Conservation (phyloP, 345 rosid species). For the Murraya koenigii region DNA sequence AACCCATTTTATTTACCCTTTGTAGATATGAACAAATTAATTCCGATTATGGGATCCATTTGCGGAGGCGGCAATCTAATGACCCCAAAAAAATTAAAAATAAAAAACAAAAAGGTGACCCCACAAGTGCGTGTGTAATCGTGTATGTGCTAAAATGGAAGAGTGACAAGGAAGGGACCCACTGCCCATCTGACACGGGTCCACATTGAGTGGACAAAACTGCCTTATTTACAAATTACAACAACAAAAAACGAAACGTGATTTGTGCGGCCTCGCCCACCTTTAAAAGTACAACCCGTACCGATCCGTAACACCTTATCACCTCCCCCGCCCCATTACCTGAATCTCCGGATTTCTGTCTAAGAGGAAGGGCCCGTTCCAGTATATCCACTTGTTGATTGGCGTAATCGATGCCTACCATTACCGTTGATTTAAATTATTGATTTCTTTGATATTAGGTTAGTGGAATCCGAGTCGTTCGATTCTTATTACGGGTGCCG, state of each 20-base stretch:
- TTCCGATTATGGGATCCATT: not conserved
- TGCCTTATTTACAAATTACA: not conserved
- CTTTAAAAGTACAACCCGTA: constrained; percentile 34
- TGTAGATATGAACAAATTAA: not conserved
- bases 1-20: not conserved
- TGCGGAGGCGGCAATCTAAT: not conserved
- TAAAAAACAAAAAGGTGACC: not conserved
- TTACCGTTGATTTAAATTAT: rapidly evolving
- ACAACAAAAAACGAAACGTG: not conserved
- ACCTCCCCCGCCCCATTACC: no score
- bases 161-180: not conserved
- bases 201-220: not conserved
- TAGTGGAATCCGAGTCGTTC: not conserved
- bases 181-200: constrained; percentile 16
- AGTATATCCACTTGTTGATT: no score
- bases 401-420: no score
- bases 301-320: constrained; percentile 24
- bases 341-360: not conserved
- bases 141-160: not conserved
- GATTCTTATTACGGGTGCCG: not conserved
- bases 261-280: not conserved
- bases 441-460: no score
- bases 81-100: not conserved
- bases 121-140: constrained; percentile 8
- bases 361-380: no score